Evolutionary conservation across 1,284 basidiomycete genomes (phyloP).

Genomic region (Leccinum angustisporum): DNA sequence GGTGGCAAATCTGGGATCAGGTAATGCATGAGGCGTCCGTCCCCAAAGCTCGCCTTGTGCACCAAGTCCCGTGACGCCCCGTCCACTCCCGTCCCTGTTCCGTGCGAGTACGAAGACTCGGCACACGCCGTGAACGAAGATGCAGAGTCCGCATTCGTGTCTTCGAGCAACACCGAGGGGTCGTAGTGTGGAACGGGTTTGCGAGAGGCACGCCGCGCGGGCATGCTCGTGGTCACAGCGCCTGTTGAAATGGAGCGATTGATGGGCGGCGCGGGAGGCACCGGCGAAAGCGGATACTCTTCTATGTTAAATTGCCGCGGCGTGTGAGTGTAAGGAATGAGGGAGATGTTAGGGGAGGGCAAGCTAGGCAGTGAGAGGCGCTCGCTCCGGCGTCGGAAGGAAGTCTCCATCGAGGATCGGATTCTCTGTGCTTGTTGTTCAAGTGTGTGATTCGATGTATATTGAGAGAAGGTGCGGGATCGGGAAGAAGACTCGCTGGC

Average conservation of each 20-base stretch:
- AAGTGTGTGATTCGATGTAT: constrained; percentile 18
- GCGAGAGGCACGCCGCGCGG: constrained; percentile 35
- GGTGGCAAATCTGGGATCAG: constrained; percentile 44
- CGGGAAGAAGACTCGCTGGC: constrained; percentile 7
- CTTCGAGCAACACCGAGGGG: constrained; percentile 27
- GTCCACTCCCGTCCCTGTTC: constrained; percentile 7
- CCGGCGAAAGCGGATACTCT: constrained; percentile 27
- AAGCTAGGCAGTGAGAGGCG: constrained; percentile 32
- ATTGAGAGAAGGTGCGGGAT: constrained; percentile 14
- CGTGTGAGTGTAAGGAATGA: constrained; percentile 14
- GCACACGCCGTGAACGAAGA: constrained; percentile 25
- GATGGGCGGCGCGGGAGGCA: constrained; percentile 20
- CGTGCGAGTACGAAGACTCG: constrained; percentile 34
- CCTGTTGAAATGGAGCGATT: constrained; percentile 27
- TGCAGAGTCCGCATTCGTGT: constrained; percentile 19
- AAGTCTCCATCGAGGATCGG: constrained; percentile 33
- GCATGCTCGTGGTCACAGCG: constrained; percentile 10
- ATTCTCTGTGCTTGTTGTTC: constrained; percentile 33
- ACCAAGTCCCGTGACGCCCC: constrained; percentile 27
- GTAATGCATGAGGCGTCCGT: constrained; percentile 36
- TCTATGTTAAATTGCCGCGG: constrained; percentile 12
- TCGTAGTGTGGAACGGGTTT: constrained; percentile 49
- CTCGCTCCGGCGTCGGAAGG: constrained; percentile 26
- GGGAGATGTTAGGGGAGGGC: constrained; percentile 21
- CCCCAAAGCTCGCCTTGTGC: constrained; percentile 23